Conservation (phyloP, 2,329 filamentous ascomycete genomes). For the Monilinia polystroma region DNA sequence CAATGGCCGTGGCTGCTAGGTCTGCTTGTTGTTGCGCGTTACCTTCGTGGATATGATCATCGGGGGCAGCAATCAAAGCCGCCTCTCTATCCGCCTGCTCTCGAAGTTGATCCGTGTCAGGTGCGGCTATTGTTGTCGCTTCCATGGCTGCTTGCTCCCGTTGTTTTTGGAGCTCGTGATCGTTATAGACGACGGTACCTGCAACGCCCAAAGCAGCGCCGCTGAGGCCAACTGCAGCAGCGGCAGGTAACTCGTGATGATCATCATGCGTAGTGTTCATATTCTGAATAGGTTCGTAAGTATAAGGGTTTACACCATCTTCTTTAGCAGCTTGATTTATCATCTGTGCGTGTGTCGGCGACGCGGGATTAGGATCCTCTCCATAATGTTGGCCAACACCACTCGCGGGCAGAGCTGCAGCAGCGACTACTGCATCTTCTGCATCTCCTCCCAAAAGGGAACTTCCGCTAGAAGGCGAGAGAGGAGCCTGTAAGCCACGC, state of each 20-base stretch:
- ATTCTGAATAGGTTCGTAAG: slow-evolving; percentile 38
- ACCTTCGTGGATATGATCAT: slow-evolving; percentile 25
- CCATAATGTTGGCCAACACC: slow-evolving; percentile 34
- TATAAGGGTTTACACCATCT: slow-evolving; percentile 60
- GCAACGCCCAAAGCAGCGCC: slow-evolving; percentile 29
- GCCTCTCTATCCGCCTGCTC: slow-evolving; percentile 33
- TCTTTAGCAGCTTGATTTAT: slow-evolving; percentile 52
- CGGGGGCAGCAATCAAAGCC: slow-evolving; percentile 33
- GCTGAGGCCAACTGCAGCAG: slow-evolving; percentile 30
- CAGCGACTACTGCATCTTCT: slow-evolving; percentile 58
- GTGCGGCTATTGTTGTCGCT: slow-evolving; percentile 32
- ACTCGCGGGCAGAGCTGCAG: slow-evolving; percentile 45
- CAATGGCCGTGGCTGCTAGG: slow-evolving; percentile 24
- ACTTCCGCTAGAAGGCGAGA: slow-evolving; percentile 79
- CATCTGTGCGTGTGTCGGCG: slow-evolving; percentile 51
- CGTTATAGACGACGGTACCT: slow-evolving; percentile 29
- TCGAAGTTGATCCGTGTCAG: slow-evolving; percentile 27
- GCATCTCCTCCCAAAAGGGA: slow-evolving; percentile 52
- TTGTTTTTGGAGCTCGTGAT: slow-evolving; percentile 23
- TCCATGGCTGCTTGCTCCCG: slow-evolving; percentile 28
- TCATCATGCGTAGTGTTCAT: slow-evolving; percentile 19
- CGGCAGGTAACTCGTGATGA: slow-evolving; percentile 19
- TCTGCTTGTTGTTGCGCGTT: slow-evolving; percentile 29
- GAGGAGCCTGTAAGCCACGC: slow-evolving; percentile 76
- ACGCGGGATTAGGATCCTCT: slow-evolving; percentile 42